Conservation (phyloP, 1,139 yeast species). For the Blastobotrys malaysiensis region DNA sequence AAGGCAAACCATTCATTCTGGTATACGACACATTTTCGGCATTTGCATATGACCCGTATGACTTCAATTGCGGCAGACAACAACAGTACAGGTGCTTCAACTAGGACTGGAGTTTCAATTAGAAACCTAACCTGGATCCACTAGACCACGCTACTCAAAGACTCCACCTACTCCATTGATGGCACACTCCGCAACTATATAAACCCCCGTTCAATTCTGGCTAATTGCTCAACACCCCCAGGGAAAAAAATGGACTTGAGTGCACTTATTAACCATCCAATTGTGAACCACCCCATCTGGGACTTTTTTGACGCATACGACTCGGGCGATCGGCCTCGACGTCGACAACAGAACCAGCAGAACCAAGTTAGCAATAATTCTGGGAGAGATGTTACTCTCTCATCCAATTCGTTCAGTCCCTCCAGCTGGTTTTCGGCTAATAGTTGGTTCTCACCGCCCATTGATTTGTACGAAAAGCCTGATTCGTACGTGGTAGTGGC, state of each 20-base stretch:
- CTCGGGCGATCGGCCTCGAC: not conserved
- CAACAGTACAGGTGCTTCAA: not conserved
- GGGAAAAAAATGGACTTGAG: not conserved
- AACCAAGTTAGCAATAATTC: not conserved
- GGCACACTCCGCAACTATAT: no score
- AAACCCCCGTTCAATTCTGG: no score
- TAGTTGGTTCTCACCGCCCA: constrained; percentile 42
- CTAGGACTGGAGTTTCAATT: not conserved
- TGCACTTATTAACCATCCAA: constrained; percentile 1
- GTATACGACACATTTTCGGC: no score
- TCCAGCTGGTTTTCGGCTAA: not conserved
- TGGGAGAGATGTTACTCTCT: not conserved
- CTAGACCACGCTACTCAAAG: not conserved
- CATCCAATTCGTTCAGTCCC: not conserved
- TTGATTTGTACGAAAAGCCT: constrained; percentile 47
- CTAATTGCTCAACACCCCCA: no score
- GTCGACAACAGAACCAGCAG: not conserved
- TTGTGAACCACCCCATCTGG: constrained; percentile 6
- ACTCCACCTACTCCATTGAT: not conserved
- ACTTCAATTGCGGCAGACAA: no score
- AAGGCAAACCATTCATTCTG: no score
- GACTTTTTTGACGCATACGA: constrained; percentile 7
- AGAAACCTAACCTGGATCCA: not conserved
- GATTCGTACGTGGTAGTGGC: constrained; percentile 42
- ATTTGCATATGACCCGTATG: no score